phyloP scores from a whole-genome alignment of 169 alveolate species.

The Plasmodium relictum region DNA sequence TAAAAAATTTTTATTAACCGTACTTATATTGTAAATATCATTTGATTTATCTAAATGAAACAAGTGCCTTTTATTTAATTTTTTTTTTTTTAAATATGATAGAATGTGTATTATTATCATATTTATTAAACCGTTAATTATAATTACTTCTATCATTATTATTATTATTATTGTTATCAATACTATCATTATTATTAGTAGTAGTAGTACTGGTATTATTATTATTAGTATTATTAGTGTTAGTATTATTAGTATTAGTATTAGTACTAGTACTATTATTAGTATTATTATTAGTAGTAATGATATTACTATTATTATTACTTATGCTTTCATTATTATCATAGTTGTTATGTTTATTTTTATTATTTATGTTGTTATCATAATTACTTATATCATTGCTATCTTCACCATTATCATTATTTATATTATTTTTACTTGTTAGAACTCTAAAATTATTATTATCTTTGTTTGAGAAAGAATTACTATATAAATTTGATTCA shows the following conservation, averaged over 20 bases:
- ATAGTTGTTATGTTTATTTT: not conserved
- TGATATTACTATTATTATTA: not conserved
- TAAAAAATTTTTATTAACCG: no score
- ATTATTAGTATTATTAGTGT: not conserved
- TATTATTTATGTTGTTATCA: not conserved
- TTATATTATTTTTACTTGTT: not conserved
- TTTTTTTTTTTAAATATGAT: no score
- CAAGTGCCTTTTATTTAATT: no score
- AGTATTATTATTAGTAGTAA: not conserved
- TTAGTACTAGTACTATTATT: not conserved
- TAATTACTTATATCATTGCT: slow-evolving; percentile 9
- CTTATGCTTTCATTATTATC: slow-evolving; percentile 3
- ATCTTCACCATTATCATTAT: slow-evolving; percentile 18
- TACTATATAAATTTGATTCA: slow-evolving; percentile 18
- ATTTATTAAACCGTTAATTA: no score
- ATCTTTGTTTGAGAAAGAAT: slow-evolving; percentile 3
- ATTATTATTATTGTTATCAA: no score
- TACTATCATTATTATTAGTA: no score
- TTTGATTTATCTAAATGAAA: no score
- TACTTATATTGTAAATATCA: no score
- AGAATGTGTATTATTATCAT: no score
- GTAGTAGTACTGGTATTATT: not conserved
- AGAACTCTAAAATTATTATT: not conserved
- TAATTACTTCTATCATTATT: no score
- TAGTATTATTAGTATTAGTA: no score